Percentiles rank a stretch among this genome's conserved stretches.
Evolutionary conservation across 257 asterid genomes (phyloP).

Genomic region (Lavandula angustifolia): DNA sequence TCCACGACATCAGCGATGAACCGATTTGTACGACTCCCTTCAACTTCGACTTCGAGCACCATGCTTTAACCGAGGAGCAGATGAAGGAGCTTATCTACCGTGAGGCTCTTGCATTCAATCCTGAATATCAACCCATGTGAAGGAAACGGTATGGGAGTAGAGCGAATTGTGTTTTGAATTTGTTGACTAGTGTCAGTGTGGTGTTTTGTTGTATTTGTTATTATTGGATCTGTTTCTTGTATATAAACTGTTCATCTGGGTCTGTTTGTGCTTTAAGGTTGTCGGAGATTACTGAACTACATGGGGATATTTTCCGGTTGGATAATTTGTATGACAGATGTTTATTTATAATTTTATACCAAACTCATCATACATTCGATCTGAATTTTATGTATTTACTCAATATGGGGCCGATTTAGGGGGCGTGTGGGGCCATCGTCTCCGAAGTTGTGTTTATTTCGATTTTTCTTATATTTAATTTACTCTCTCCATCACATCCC

Average conservation of each 20-base stretch:
- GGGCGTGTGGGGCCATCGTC: too few relatives aligned
- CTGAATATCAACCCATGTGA: constrained; percentile 75
- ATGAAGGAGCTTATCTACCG: constrained; percentile 94
- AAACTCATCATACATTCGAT: too few relatives aligned
- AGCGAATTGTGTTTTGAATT: constrained; percentile 13
- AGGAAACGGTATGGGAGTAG: background rate
- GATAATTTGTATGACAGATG: too few relatives aligned
- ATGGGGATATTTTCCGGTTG: constrained; percentile 12
- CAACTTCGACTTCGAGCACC: constrained; percentile 92
- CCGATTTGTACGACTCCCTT: constrained; percentile 83
- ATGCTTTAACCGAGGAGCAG: constrained; percentile 86
- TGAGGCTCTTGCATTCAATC: constrained; percentile 89
- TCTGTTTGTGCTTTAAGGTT: constrained; percentile 25
- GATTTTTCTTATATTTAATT: too few relatives aligned
- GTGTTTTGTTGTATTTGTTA: constrained; percentile 37
- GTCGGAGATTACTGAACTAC: constrained; percentile 17
- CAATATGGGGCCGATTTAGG: too few relatives aligned
- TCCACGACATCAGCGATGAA: constrained; percentile 95
- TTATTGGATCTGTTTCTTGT: constrained; percentile 27
- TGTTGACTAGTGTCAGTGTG: constrained; percentile 22
- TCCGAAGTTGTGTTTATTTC: too few relatives aligned
- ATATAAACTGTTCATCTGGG: constrained; percentile 38
- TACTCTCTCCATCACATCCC: too few relatives aligned
- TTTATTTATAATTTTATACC: too few relatives aligned
- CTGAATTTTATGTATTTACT: too few relatives aligned